These are phyloP conservation scores for Picochlorum sp. DNA, from an alignment of 139 green algal species.

Conservation along the genomic window DNA sequence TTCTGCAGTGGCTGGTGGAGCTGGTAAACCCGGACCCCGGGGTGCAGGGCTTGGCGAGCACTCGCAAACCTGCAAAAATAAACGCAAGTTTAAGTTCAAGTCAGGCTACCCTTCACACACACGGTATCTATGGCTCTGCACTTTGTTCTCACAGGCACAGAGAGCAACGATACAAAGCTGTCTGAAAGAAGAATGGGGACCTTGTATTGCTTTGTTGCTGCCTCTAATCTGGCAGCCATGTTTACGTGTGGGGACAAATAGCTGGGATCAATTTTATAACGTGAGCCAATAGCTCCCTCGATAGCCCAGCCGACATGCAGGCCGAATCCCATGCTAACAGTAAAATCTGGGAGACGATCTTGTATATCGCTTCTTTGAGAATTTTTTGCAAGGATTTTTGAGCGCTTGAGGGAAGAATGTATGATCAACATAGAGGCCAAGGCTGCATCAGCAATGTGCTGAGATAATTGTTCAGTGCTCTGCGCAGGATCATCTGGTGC, in stretches of 20 bases:
- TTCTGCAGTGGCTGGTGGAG: too few relatives aligned
- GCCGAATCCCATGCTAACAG: constrained; percentile 80
- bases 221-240: constrained; percentile 88
- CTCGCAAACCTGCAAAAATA: too few relatives aligned
- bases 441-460: constrained; percentile 65
- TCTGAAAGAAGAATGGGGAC: constrained; percentile 66
- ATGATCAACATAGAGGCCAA: constrained; percentile 84
- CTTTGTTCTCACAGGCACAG: constrained; percentile 10
- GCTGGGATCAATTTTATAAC: constrained; percentile 93
- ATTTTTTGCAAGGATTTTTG: constrained; percentile 32
- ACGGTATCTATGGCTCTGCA: constrained; percentile 85
- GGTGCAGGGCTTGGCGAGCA: too few relatives aligned
- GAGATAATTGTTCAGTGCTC: not conserved
- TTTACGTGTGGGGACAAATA: constrained; percentile 97
- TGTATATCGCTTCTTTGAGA: constrained; percentile 47
- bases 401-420: constrained; percentile 61
- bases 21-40: too few relatives aligned
- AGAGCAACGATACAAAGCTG: constrained; percentile 59
- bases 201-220: constrained; percentile 85
- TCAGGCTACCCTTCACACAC: constrained; percentile 82
- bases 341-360: constrained; percentile 60
- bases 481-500: not conserved
- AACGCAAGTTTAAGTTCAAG: too few relatives aligned
- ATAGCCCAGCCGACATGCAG: constrained; percentile 95
- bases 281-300: constrained; percentile 86